Percentiles rank a stretch among this genome's conserved stretches.
These are phyloP conservation scores for Quercus dentata DNA, from an alignment of 306 rosid genomes.

Conservation along the genomic window DNA sequence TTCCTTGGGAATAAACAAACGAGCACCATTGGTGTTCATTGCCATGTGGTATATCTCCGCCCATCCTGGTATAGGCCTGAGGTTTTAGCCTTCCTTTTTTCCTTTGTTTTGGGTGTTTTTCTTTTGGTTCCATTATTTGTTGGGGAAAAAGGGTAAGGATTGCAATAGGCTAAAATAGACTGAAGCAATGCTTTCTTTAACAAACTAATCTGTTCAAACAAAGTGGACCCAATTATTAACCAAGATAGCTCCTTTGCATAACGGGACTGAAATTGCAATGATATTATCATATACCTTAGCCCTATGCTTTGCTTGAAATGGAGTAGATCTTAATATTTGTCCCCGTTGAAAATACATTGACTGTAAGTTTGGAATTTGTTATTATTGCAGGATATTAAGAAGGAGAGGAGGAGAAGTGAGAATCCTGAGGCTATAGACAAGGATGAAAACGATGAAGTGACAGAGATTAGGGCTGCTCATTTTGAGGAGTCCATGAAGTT, in stretches of 20 bases:
- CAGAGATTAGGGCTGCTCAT: slow-evolving; percentile 51
- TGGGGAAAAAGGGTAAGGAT: background rate
- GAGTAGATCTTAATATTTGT: background rate
- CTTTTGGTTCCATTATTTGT: background rate
- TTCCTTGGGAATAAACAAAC: background rate
- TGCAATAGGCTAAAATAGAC: no score
- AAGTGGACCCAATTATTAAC: background rate
- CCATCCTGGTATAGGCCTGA: background rate
- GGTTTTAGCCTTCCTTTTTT: background rate
- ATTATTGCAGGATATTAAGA: slow-evolving; percentile 43
- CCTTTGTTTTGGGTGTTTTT: background rate
- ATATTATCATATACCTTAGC: background rate
- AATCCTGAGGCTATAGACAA: slow-evolving; percentile 58
- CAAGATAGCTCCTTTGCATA: background rate
- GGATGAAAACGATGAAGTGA: slow-evolving; percentile 41
- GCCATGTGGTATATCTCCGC: background rate
- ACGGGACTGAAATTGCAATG: background rate
- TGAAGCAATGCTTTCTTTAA: no score
- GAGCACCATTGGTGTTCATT: background rate
- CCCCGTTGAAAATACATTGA: background rate
- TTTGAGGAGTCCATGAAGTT: slow-evolving; percentile 59
- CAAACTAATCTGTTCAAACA: background rate
- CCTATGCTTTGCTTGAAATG: background rate
- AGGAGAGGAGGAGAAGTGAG: slow-evolving; percentile 42
- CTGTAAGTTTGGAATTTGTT: background rate